These are phyloP conservation scores for Ophiocordyceps australis DNA, from an alignment of 2,329 filamentous ascomycete species.

Conservation along the genomic window DNA sequence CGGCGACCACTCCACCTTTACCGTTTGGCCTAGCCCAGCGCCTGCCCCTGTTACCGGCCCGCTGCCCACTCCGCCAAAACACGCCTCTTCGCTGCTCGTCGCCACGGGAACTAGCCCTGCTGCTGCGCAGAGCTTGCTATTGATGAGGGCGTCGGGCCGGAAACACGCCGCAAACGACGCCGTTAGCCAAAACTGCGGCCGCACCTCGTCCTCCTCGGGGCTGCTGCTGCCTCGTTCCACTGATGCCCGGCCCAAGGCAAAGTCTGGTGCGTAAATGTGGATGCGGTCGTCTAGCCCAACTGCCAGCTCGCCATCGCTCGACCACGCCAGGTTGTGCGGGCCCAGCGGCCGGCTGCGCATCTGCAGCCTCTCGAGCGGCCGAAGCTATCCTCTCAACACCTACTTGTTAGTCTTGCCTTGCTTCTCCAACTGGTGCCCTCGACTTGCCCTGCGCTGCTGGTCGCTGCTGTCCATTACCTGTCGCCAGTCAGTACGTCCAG, in stretches of 20 bases:
- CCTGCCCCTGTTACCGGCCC: slow-evolving; percentile 28
- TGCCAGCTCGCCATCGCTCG: slow-evolving; percentile 37
- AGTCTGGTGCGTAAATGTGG: slow-evolving; percentile 31
- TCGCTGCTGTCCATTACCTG: too few relatives aligned
- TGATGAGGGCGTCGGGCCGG: slow-evolving; percentile 22
- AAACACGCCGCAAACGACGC: slow-evolving; percentile 15
- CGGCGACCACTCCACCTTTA: slow-evolving; percentile 38
- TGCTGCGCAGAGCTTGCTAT: slow-evolving; percentile 22
- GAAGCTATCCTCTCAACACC: too few relatives aligned
- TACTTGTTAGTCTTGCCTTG: too few relatives aligned
- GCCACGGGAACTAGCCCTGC: slow-evolving; percentile 15
- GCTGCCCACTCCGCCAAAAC: slow-evolving; percentile 23
- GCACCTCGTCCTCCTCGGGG: slow-evolving; percentile 8
- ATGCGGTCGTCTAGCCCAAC: slow-evolving; percentile 37
- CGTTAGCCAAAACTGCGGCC: slow-evolving; percentile 14
- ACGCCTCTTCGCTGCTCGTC: slow-evolving; percentile 8
- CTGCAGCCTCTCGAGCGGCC: slow-evolving; percentile 26
- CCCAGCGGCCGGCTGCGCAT: slow-evolving; percentile 24
- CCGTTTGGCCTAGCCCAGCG: slow-evolving; percentile 32
- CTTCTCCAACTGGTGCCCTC: too few relatives aligned
- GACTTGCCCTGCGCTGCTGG: too few relatives aligned
- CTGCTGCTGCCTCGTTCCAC: slow-evolving; percentile 9
- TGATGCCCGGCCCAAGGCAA: slow-evolving; percentile 7
- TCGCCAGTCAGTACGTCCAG: too few relatives aligned
- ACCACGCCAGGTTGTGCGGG: slow-evolving; percentile 28